phyloP scores from a whole-genome alignment of 176 grass and related monocot genomes.

The Leersia perrieri region DNA sequence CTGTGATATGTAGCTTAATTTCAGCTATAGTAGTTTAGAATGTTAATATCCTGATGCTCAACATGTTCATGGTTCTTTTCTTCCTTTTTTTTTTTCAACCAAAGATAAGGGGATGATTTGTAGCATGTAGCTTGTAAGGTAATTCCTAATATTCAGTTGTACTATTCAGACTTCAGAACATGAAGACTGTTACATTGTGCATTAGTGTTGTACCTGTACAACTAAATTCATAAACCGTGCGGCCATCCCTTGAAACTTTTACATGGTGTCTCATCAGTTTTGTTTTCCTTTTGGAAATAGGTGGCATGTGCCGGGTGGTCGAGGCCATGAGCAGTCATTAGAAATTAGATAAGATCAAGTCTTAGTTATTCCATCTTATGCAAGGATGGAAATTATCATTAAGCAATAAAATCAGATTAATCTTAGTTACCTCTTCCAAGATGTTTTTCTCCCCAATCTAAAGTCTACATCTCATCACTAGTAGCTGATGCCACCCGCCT shows the following conservation, averaged over 20 bases:
- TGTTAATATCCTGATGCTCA: conserved; percentile 43
- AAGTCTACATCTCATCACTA: too few relatives aligned
- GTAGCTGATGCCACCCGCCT: too few relatives aligned
- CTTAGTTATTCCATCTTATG: too few relatives aligned
- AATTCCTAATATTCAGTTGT: neutral
- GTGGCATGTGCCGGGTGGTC: too few relatives aligned
- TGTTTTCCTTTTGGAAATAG: neutral
- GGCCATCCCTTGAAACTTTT: neutral
- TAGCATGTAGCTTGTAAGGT: conserved; percentile 34
- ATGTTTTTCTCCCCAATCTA: too few relatives aligned
- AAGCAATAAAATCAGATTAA: too few relatives aligned
- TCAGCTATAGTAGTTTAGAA: conserved; percentile 37
- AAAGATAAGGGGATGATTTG: neutral
- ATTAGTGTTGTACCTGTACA: neutral
- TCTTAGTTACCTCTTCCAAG: too few relatives aligned
- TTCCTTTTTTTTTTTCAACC: conserved; percentile 32
- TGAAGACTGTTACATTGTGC: neutral
- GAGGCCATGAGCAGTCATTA: too few relatives aligned
- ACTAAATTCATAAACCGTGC: neutral
- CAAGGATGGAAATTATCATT: too few relatives aligned
- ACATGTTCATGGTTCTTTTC: conserved; percentile 27
- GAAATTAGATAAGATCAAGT: too few relatives aligned
- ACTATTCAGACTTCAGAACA: neutral
- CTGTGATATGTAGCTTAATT: conserved; percentile 36
- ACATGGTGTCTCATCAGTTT: neutral